Evolutionary conservation across 306 rosid species (phyloP), one percentile per base, ranked within the genome.

Genomic region (Fagus sylvatica): DNA sequence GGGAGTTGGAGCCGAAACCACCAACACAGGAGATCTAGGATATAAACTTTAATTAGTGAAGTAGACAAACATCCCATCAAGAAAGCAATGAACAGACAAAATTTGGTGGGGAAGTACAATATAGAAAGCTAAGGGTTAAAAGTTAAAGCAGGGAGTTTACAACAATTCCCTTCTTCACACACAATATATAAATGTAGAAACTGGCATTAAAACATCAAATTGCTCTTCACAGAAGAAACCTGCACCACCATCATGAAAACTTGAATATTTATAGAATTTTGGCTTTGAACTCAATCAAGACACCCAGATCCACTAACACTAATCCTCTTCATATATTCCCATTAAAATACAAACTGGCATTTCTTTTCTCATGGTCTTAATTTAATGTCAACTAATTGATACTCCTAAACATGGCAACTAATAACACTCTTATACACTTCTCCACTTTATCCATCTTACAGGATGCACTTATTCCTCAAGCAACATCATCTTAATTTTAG

Each of bases 1-100:
- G 76, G 1, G 99, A 86, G 85, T 89, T 91, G 84, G 96, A 92
- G 88, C 99, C 99, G 86, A 95, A 95, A 81, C 98, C 97, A 78
- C 99, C 99, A 3, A 93, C 91, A 70, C 99, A 95, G 60, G 99
- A 95, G 81, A 95, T 87, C 99, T 95, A 76, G 69, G 54, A 82
- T 83, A 65, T 64, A 84, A 84, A 83, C 77, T 71, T 32, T 69
- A 73, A 77, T 90, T 69, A 89, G 85, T 80, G 61, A 56, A 76
- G 76, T 37, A 55, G 13, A 59, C 62, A 59, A 55, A 71, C 74
- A 17, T 66, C 79, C 74, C 53, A 22, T 53, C 77, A 30, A 48
- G 42, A 72, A 42, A 76, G 53, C 13, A 41, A 53, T 10, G 39
- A 53, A 51, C 17, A 1, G 11, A 39, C 51, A 36, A 67, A 9